A percentile compares a stretch with the other conserved stretches of the same genome.
Conservation (phyloP, 208 protist species). For the Trypanosoma rangeli region DNA sequence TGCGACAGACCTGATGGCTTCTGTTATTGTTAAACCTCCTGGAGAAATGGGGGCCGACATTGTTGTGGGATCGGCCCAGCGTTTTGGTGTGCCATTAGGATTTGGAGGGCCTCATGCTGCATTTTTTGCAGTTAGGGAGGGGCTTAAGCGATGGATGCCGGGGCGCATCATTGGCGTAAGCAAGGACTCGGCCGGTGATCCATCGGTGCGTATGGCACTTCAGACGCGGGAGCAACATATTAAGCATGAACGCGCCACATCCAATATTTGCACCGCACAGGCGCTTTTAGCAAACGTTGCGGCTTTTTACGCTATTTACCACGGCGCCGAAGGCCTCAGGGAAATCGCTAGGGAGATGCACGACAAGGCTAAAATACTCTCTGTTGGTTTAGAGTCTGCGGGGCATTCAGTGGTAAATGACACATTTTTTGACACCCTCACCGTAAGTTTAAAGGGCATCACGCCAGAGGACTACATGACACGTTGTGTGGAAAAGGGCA, state of each 20-base stretch:
- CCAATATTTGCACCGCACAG: slow-evolving; percentile 98
- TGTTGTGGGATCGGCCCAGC: slow-evolving; percentile 91
- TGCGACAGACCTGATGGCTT: slow-evolving; percentile 94
- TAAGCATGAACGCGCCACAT: slow-evolving; percentile 94
- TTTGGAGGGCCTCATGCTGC: slow-evolving; percentile 98
- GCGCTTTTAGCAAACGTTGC: slow-evolving; percentile 97
- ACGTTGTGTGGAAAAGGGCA: slow-evolving; percentile 65
- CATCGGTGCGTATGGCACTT: slow-evolving; percentile 96
- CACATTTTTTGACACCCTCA: slow-evolving; percentile 93
- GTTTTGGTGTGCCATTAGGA: slow-evolving; percentile 95
- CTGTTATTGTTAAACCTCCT: slow-evolving; percentile 91
- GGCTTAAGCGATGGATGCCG: slow-evolving; percentile 91
- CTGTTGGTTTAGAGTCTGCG: slow-evolving; percentile 79
- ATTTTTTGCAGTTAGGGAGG: slow-evolving; percentile 92
- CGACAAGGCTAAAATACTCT: slow-evolving; percentile 70
- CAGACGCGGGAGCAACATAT: slow-evolving; percentile 99
- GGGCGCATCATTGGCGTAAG: slow-evolving; percentile 97
- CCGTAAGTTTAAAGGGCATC: slow-evolving; percentile 47
- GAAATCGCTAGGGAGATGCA: slow-evolving; percentile 93
- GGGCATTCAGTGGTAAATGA: slow-evolving; percentile 58
- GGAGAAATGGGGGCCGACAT: slow-evolving; percentile 96
- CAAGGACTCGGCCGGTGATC: slow-evolving; percentile 87
- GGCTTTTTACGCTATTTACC: slow-evolving; percentile 97
- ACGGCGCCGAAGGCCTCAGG: slow-evolving; percentile 95
- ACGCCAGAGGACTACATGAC: slow-evolving; percentile 57